Percentiles rank a stretch among this genome's conserved stretches.
These are phyloP conservation scores for Sclerotinia subarctica DNA, from an alignment of 2,329 filamentous ascomycete genomes.

Conservation along the genomic window DNA sequence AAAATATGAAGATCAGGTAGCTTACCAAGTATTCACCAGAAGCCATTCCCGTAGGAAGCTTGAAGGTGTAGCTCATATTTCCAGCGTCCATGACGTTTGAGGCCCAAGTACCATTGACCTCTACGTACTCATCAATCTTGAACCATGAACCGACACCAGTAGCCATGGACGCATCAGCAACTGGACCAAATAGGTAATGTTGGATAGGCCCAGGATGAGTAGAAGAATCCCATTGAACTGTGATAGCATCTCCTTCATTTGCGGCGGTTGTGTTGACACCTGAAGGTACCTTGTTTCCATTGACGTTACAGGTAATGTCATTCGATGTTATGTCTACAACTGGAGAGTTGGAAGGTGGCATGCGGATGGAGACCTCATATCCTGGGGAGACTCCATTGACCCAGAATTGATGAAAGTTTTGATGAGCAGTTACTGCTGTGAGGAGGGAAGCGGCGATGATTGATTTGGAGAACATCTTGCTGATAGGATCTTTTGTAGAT, in stretches of 20 bases:
- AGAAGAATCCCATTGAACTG: slow-evolving; percentile 42
- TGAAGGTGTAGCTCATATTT: slow-evolving; percentile 33
- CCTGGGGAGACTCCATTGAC: slow-evolving; percentile 41
- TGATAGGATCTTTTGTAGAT: background rate
- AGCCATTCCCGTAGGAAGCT: slow-evolving; percentile 28
- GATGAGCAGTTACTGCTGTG: slow-evolving; percentile 39
- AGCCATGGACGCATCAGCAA: slow-evolving; percentile 32
- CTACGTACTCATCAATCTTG: slow-evolving; percentile 37
- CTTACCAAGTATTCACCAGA: slow-evolving; percentile 31
- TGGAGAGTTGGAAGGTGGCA: slow-evolving; percentile 50
- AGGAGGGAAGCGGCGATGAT: slow-evolving; percentile 32
- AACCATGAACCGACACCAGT: slow-evolving; percentile 38
- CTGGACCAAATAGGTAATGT: slow-evolving; percentile 41
- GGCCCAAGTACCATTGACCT: slow-evolving; percentile 36
- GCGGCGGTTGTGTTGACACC: slow-evolving; percentile 39
- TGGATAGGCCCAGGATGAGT: slow-evolving; percentile 42
- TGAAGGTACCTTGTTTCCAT: slow-evolving; percentile 37
- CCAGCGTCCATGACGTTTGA: slow-evolving; percentile 35
- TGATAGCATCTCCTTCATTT: slow-evolving; percentile 40
- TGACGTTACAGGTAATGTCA: slow-evolving; percentile 50
- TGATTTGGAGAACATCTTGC: slow-evolving; percentile 35
- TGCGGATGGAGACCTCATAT: slow-evolving; percentile 41
- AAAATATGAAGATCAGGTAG: too few species aligned
- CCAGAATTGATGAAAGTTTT: slow-evolving; percentile 45
- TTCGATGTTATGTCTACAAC: slow-evolving; percentile 46